A percentile compares a stretch with the other conserved stretches of the same genome.
phyloP scores from a whole-genome alignment of 2,329 filamentous ascomycete genomes.

The Diaporthe citri region DNA sequence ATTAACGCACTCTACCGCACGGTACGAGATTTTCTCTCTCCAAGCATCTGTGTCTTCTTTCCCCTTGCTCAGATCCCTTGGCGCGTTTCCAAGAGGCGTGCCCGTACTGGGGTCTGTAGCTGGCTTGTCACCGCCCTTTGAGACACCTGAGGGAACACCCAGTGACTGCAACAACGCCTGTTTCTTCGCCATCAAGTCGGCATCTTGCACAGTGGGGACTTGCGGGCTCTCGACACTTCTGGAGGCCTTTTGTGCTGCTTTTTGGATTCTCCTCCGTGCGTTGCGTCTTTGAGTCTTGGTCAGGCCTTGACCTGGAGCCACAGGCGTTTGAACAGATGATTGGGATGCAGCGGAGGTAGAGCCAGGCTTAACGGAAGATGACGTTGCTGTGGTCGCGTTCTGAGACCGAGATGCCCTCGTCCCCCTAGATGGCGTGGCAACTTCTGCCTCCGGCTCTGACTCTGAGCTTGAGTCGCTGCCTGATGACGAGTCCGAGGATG shows the following conservation, averaged over 20 bases:
- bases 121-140: not conserved
- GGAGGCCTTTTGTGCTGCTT: constrained; percentile 39
- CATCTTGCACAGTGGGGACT: constrained; percentile 27
- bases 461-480: constrained; percentile 52
- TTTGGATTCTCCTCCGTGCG: constrained; percentile 57
- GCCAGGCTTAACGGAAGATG: not conserved
- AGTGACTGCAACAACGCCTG: constrained; percentile 51
- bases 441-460: constrained; percentile 53
- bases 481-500: constrained; percentile 45
- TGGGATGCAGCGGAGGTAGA: not conserved
- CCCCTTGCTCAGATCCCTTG: constrained; percentile 40
- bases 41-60: constrained; percentile 73
- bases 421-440: constrained; percentile 42
- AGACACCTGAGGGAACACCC: constrained; percentile 12
- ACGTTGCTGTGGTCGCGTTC: not conserved
- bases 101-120: constrained; percentile 43
- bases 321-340: not conserved
- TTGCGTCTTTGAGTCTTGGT: constrained; percentile 65
- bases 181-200: constrained; percentile 55
- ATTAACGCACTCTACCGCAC: constrained; percentile 87
- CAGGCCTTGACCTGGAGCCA: constrained; percentile 49
- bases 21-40: constrained; percentile 79
- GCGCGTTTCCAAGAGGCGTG: not conserved
- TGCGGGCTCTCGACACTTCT: not conserved
- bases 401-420: not conserved